Evolutionary conservation across 306 rosid genomes (phyloP), one percentile per base, ranked within the genome.

Genomic region (Trifolium dubium): DNA sequence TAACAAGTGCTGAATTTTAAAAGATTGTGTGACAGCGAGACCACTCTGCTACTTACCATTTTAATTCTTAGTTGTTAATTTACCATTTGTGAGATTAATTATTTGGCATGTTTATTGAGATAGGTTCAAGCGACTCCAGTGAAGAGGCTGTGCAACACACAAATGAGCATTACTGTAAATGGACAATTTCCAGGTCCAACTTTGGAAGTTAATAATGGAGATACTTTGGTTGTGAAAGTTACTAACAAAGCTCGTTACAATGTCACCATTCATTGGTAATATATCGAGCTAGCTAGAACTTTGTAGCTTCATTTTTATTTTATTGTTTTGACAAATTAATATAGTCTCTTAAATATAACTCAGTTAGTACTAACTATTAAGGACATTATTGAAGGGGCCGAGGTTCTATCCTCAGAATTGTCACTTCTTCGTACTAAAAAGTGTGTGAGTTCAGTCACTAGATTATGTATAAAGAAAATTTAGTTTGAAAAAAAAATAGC

Each of bases 91-190:
- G 35, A 43, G 44, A 69, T 18, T 64, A 37, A 6, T 47, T 9
- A 14, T 2, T 67, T 18, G 29, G 11, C 17, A 14, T 65, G 35
- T 66, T 37, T 37, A 34, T 75, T 34, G 72, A 43, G 11, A 64
- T 44, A 94, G 98, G 75, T 94, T 85, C 90, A 92, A 89, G 88
- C 97, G 35, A 88, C 88, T 4, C 88, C 91, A 82, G 98, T 89
- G 97, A 94, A 87, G 96, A 94, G 98, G 96, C 89, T 94, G 96
- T 94, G 98, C 97, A 91, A 86, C 46, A 87, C 89, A 43, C 98
- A 86, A 1, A 88, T 85, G 54, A 19, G 84, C 71, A 89, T 94
- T 47, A 94, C 98, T 1, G 98, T 94, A 50, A 94, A 94, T 63
- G 98, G 97, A 7, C 95, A 94, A 35, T 87, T 72, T 51, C 97